These are phyloP conservation scores for Trypanosoma congolense DNA, from an alignment of 208 protist species.

Conservation along the genomic window DNA sequence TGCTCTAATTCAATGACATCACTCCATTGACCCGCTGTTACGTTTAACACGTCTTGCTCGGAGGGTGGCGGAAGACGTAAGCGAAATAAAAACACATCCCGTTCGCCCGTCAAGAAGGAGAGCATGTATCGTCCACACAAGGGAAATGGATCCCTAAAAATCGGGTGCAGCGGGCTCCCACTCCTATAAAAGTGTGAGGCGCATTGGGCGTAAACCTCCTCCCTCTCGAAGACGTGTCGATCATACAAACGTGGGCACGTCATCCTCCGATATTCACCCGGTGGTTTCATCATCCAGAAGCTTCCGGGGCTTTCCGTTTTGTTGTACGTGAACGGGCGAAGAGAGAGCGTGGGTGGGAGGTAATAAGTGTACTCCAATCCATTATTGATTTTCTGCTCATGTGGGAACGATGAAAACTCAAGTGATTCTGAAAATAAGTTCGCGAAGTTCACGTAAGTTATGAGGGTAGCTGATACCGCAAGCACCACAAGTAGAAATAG, in stretches of 20 bases:
- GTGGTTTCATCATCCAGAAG: conserved; percentile 14
- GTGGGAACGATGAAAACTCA: not conserved
- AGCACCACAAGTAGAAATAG: not conserved
- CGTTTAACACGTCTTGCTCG: not conserved
- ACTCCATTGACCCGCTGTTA: conserved; percentile 11
- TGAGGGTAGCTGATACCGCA: not conserved
- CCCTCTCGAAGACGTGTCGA: conserved; percentile 15
- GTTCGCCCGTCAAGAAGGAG: not conserved
- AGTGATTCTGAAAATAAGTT: not conserved
- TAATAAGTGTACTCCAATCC: conserved; percentile 2
- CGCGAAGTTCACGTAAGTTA: not conserved
- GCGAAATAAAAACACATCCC: conserved; percentile 4
- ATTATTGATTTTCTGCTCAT: not conserved
- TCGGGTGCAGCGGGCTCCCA: not conserved
- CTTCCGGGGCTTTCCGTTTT: conserved; percentile 1
- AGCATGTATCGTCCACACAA: conserved; percentile 19
- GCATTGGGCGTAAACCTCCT: not conserved
- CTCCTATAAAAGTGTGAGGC: conserved; percentile 2
- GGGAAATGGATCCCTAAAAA: conserved; percentile 17
- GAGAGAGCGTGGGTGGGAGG: not conserved
- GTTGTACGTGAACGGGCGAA: not conserved
- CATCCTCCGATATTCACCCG: conserved; percentile 8
- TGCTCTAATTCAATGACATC: conserved; percentile 12
- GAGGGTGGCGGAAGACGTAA: conserved; percentile 3
- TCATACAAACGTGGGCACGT: conserved; percentile 1